Conservation (phyloP, 2,329 filamentous ascomycete species). For the Ceratocystis ficicola region DNA sequence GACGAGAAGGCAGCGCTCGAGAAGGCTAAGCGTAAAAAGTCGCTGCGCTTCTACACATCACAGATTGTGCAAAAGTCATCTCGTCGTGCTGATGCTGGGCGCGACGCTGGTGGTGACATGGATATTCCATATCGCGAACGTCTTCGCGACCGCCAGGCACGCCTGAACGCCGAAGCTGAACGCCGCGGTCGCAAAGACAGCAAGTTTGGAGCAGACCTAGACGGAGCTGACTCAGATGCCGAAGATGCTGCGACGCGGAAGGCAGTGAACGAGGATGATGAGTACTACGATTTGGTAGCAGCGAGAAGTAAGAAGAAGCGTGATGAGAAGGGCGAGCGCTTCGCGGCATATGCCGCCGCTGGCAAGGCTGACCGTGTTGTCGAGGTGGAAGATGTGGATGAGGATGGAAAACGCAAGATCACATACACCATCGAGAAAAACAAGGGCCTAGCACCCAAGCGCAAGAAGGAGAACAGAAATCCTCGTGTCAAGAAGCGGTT, state of each 20-base stretch:
- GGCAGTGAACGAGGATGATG: constrained; percentile 58
- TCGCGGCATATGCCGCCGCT: constrained; percentile 46
- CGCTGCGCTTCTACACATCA: constrained; percentile 91
- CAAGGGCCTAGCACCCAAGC: constrained; percentile 78
- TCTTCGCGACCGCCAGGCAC: constrained; percentile 69
- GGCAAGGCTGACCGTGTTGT: constrained; percentile 52
- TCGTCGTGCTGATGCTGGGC: constrained; percentile 61
- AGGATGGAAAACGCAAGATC: constrained; percentile 84
- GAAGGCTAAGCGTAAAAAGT: constrained; percentile 83
- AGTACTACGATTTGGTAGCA: constrained; percentile 85
- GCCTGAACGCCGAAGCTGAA: constrained; percentile 81
- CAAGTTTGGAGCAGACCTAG: constrained; percentile 53
- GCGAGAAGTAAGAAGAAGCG: constrained; percentile 57
- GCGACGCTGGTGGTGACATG: constrained; percentile 63
- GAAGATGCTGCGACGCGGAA: constrained; percentile 16
- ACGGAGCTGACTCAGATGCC: constrained; percentile 41
- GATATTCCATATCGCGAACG: constrained; percentile 85
- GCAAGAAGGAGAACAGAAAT: constrained; percentile 91
- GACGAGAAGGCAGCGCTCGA: constrained; percentile 69
- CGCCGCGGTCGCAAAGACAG: constrained; percentile 58
- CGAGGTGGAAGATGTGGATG: constrained; percentile 56
- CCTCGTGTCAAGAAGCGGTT: constrained; percentile 96
- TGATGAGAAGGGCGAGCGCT: constrained; percentile 53
- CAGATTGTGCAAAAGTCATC: constrained; percentile 93
- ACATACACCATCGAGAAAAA: constrained; percentile 94